Evolutionary conservation across 2,329 filamentous ascomycete species (phyloP).

Genomic region (Huntiella bhutanensis): DNA sequence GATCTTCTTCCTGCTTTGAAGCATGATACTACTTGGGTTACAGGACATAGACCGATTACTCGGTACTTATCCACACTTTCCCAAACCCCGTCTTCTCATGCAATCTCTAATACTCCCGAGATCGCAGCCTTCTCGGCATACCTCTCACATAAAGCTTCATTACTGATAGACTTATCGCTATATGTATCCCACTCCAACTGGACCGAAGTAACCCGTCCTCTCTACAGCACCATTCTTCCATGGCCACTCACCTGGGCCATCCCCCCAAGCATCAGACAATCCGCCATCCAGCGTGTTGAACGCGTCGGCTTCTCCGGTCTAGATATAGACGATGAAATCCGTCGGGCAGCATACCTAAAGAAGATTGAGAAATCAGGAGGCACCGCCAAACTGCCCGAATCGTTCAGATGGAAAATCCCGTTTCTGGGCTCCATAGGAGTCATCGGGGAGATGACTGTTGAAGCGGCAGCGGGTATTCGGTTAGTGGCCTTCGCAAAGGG

Average conservation of each 20-base stretch:
- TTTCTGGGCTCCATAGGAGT: conserved; percentile 30
- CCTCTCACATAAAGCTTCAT: conserved; percentile 53
- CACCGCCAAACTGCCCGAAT: conserved; percentile 18
- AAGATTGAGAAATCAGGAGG: conserved; percentile 17
- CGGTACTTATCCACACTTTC: conserved; percentile 28
- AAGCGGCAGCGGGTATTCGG: conserved; percentile 55
- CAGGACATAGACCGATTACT: conserved; percentile 43
- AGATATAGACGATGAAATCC: conserved; percentile 34
- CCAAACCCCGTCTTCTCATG: conserved; percentile 23
- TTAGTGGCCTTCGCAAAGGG: conserved; percentile 53
- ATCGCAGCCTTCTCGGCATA: conserved; percentile 42
- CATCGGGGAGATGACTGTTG: conserved; percentile 45
- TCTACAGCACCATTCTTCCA: conserved; percentile 60
- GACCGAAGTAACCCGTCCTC: conserved; percentile 53
- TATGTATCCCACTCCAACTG: conserved; percentile 88
- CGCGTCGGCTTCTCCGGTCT: conserved; percentile 50
- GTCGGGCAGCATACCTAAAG: conserved; percentile 9
- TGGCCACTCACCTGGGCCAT: conserved; percentile 82
- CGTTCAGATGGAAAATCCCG: conserved; percentile 22
- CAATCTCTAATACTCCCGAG: conserved; percentile 22
- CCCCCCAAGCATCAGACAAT: conserved; percentile 51
- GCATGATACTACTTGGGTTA: conserved; percentile 32
- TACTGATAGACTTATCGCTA: conserved; percentile 68
- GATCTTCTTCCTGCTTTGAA: conserved; percentile 36
- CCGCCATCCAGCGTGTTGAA: conserved; percentile 50